These are phyloP conservation scores for Cenchrus americanus DNA, from an alignment of 176 grass and related monocot species.

Conservation along the genomic window DNA sequence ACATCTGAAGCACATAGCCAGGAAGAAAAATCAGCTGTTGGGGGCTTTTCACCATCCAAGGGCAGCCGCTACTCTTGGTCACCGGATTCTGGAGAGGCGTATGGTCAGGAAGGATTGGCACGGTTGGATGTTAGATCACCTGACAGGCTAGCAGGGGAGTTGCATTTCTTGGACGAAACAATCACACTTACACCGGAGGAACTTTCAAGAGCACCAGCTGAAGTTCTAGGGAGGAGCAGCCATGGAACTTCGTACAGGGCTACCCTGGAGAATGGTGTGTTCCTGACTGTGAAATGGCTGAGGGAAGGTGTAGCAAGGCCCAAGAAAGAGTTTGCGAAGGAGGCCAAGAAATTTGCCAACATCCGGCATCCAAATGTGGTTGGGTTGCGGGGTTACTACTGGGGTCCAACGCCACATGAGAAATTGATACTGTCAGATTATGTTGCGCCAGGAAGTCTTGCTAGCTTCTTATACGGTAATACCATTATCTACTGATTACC, in stretches of 20 bases:
- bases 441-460: conserved; percentile 84
- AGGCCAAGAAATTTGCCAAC: conserved; percentile 95
- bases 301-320: conserved; percentile 90
- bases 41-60: conserved; percentile 81
- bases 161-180: conserved; percentile 94
- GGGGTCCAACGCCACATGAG: conserved; percentile 97
- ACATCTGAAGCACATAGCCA: conserved; percentile 75
- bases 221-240: conserved; percentile 96
- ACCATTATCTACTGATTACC: neutral
- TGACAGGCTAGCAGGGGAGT: conserved; percentile 77
- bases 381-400: conserved; percentile 91
- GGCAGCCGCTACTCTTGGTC: conserved; percentile 87
- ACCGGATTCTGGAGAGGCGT: conserved; percentile 73
- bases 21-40: conserved; percentile 76
- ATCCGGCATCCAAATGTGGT: conserved; percentile 96
- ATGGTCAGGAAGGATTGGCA: conserved; percentile 60
- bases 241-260: conserved; percentile 95
- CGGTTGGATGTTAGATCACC: conserved; percentile 87
- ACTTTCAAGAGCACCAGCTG: conserved; percentile 85
- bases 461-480: conserved; percentile 95
- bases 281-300: conserved; percentile 96
- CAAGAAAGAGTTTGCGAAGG: conserved; percentile 94
- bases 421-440: conserved; percentile 96
- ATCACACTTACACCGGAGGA: conserved; percentile 93
- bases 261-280: conserved; percentile 90